Evolutionary conservation across 2,329 filamentous ascomycete genomes (phyloP).

Genomic region (Trichoderma oligosporum): DNA sequence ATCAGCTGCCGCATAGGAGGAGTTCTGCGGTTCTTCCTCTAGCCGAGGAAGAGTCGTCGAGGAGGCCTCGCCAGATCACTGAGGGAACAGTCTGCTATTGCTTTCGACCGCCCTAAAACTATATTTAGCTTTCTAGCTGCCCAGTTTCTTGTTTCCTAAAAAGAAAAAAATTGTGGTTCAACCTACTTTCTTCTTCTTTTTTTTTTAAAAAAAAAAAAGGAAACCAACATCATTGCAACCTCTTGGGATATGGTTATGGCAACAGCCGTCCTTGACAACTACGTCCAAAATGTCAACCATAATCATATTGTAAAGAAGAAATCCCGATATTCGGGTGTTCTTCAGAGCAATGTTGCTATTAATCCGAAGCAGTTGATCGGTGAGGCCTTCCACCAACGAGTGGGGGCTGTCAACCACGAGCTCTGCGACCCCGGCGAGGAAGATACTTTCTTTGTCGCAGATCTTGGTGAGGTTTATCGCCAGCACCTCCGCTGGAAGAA

Average conservation of each 20-base stretch:
- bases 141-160: slow-evolving; percentile 19
- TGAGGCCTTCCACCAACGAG: slow-evolving; percentile 79
- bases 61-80: slow-evolving; percentile 91
- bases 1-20: slow-evolving; percentile 99
- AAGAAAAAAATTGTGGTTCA: slow-evolving; percentile 9
- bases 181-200: neutral
- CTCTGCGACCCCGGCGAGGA: slow-evolving; percentile 88
- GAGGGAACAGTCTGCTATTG: slow-evolving; percentile 88
- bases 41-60: slow-evolving; percentile 98
- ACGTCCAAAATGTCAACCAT: slow-evolving; percentile 49
- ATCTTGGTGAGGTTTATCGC: slow-evolving; percentile 97
- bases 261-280: slow-evolving; percentile 55
- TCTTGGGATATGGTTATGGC: slow-evolving; percentile 61
- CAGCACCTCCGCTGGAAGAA: slow-evolving; percentile 98
- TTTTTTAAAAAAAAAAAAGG: neutral
- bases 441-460: slow-evolving; percentile 96
- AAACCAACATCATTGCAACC: slow-evolving; percentile 16
- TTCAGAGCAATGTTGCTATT: slow-evolving; percentile 40
- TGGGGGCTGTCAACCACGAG: slow-evolving; percentile 80
- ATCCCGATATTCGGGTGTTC: slow-evolving; percentile 37
- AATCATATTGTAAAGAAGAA: slow-evolving; percentile 47
- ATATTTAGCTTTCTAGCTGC: slow-evolving; percentile 30
- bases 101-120: slow-evolving; percentile 92
- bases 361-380: slow-evolving; percentile 77
- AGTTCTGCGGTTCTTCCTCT: slow-evolving; percentile 98